Evolutionary conservation across 345 rosid genomes (phyloP), one percentile per base, ranked within the genome.

Genomic region (Stellera chamaejasme): DNA sequence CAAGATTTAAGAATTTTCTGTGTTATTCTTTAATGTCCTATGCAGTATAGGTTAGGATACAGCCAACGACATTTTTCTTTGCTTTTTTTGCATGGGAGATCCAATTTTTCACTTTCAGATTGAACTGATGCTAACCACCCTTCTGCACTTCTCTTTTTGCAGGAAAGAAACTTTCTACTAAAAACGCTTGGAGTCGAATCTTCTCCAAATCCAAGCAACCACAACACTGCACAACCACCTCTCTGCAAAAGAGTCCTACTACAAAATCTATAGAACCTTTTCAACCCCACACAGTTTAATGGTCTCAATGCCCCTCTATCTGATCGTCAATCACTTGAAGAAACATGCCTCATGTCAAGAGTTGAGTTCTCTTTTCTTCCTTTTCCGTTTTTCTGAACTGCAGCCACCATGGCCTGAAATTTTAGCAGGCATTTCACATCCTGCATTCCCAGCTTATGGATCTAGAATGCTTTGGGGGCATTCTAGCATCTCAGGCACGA

Each of bases 221-320:
- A 70, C 56, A 84, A 75, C 79, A 72, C 75, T 60, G 66, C 75
- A 47, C 85, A 78, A 67, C 91, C 93, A 67, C 98, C 98, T 7
- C 77, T 86, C 67, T 92, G 98, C 93, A 88, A 82, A 84, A 72
- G 98, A 72, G 93, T 85, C 71, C 96, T 92, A 68, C 96, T 92
- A 32, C 92, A 82, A 59, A 88, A 96, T 72, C 79, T 92, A 73
- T 92, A 60, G 50, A 57, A 56, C 45, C 64, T 66, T 66, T 54
- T 68, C 39, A 54, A 73, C 65, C 68, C 72, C 68, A 59, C 63
- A 56, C 47, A 62, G 54, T 55, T 42, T 61, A 48, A 53, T 43
- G 50, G 61, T 51, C 65, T 57, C 39, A 69, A 65, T 52, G 56
- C 72, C 46, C 47, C 8, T 59, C 32, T 47, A 68, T 50, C 62